These are phyloP conservation scores for Coffea eugenioides DNA, from an alignment of 257 asterid genomes.

Conservation along the genomic window DNA sequence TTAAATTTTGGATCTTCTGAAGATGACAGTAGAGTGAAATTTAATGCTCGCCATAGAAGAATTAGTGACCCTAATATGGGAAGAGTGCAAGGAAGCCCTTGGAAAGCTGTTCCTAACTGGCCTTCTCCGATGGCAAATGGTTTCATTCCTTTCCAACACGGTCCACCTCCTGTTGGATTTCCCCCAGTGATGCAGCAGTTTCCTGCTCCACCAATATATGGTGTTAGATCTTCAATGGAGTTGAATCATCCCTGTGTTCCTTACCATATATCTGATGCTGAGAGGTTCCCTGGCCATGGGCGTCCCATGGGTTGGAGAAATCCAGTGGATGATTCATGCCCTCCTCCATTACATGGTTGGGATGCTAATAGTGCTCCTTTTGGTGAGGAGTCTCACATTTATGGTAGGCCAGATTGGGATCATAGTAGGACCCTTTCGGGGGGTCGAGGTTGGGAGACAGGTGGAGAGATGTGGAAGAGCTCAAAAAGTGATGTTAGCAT, in stretches of 20 bases:
- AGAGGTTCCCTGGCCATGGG: conserved; percentile 73
- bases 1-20: conserved; percentile 56
- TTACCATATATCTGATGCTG: conserved; percentile 72
- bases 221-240: conserved; percentile 86
- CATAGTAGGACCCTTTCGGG: conserved; percentile 47
- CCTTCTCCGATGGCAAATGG: conserved; percentile 89
- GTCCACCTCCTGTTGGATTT: conserved; percentile 71
- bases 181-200: conserved; percentile 84
- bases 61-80: conserved; percentile 69
- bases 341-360: conserved; percentile 70
- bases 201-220: conserved; percentile 72
- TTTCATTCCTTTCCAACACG: conserved; percentile 88
- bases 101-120: conserved; percentile 95
- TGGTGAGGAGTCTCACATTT: conserved; percentile 76
- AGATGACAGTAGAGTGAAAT: conserved; percentile 73
- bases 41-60: conserved; percentile 72
- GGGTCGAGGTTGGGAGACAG: conserved; percentile 58
- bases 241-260: conserved; percentile 66
- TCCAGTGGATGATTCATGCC: conserved; percentile 61
- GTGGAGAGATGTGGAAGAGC: conserved; percentile 71
- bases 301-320: conserved; percentile 85
- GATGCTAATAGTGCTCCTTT: conserved; percentile 60
- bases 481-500: conserved; percentile 49
- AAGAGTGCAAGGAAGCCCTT: conserved; percentile 75
- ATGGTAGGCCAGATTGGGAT: conserved; percentile 89